Evolutionary conservation across 192 early-diverging fungal genomes (phyloP), one percentile per base, ranked within the genome.

Genomic region (Rhizoclosmatium sp.): DNA sequence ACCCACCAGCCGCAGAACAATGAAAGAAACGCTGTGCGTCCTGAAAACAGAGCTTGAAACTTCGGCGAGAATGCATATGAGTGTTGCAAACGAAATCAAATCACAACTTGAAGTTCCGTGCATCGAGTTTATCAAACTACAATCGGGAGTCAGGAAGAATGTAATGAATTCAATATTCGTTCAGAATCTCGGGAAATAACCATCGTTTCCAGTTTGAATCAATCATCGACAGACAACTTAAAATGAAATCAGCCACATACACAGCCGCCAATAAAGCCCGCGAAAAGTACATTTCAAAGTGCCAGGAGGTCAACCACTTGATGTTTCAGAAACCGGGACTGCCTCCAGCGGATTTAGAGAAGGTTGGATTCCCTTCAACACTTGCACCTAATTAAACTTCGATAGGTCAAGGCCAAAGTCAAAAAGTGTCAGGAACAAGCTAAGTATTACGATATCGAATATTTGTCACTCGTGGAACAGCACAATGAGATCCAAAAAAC

Each of bases 201-300:
- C 42, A 69, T 5, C 21, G 5, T 65, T 44, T 19, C 44, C 62
- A 85, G 86, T 82, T 88, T 71, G 72, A 88, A 42, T 42, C 40
- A 2, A 80, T 81, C 12, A 51, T 85, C 16, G 85, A 88, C 40
- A 81, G 84, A 23, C 73, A 88, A 47, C 66, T 87, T 40, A 82
- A 89, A 59, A 23, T 58, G 59, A 90, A 90, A 65, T 60, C 66
- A 2, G 67, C 80, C 9, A 81, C 84, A 46, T 73, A 75, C 42
- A 54, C 54, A 12, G 44, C 66, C 10, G 88, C 86, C 2, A n/a
- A 71, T 47, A 89, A 89, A 75, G 31, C 47, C 73, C 86, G 84
- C 54, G 86, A 90, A 46, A 74, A 78, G 39, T 89, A 89, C 70
- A 86, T 89, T 54, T 47, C 41, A 19, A 89, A 86, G 62, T 84